Percentiles rank a stretch among this genome's conserved stretches.
Conservation (phyloP, 2,329 filamentous ascomycete species). For the Talaromyces sp. region DNA sequence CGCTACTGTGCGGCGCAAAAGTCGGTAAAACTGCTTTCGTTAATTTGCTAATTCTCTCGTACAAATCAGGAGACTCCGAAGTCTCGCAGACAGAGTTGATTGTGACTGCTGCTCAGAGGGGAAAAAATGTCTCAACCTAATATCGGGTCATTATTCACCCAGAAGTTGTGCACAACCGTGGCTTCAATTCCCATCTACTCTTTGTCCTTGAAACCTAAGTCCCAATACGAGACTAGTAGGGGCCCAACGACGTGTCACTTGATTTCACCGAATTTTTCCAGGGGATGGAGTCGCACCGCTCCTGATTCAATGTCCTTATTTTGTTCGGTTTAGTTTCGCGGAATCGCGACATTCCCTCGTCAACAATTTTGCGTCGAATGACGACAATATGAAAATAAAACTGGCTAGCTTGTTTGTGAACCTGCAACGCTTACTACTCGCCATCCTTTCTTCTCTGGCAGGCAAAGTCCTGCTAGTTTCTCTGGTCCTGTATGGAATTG, state of each 20-base stretch:
- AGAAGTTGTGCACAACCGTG: neutral
- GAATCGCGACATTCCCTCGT: neutral
- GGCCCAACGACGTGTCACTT: neutral
- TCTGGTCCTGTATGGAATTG: slow-evolving; percentile 20
- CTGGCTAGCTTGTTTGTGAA: neutral
- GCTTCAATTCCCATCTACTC: neutral
- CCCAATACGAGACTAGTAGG: neutral
- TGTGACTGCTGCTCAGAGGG: too few relatives aligned
- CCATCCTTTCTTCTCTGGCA: neutral
- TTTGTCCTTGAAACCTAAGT: neutral
- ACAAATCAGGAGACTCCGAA: too few relatives aligned
- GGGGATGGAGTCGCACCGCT: neutral
- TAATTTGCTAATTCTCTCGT: too few relatives aligned
- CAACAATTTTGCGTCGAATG: neutral
- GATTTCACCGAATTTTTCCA: too few relatives aligned
- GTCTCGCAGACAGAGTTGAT: too few relatives aligned
- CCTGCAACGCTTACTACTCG: neutral
- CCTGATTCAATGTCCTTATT: too few relatives aligned
- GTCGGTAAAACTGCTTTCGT: too few relatives aligned
- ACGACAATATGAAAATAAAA: neutral
- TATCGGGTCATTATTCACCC: too few relatives aligned
- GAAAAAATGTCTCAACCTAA: too few relatives aligned
- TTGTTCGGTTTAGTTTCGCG: too few relatives aligned
- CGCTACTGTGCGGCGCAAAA: neutral
- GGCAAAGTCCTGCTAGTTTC: slow-evolving; percentile 14